phyloP scores from a whole-genome alignment of 805 yeast genomes.

The Yamadazyma olivae region DNA sequence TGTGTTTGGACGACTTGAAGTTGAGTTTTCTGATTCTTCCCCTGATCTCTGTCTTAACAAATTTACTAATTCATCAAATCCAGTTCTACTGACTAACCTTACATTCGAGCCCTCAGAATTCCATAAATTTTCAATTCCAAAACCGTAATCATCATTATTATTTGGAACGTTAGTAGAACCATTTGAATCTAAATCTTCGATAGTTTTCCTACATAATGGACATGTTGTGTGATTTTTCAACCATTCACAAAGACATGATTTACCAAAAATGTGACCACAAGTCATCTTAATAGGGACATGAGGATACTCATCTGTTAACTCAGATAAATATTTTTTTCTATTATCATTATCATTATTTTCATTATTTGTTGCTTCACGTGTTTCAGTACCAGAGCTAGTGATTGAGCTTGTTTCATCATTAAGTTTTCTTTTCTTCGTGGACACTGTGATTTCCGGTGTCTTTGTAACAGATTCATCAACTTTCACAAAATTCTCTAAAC shows the following conservation, averaged over 20 bases:
- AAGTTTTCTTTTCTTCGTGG: conserved; percentile 22
- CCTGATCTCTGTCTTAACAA: conserved; percentile 2
- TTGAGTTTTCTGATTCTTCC: background rate
- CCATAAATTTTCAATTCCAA: conserved; percentile 8
- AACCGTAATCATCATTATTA: background rate
- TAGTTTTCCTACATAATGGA: conserved; percentile 75
- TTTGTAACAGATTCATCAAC: conserved; percentile 14
- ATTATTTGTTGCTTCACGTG: background rate
- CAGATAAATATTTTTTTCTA: conserved; percentile 13
- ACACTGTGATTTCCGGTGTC: conserved; percentile 6
- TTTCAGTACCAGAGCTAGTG: background rate
- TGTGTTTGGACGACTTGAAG: background rate
- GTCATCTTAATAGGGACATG: conserved; percentile 77
- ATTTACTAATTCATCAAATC: conserved; percentile 7
- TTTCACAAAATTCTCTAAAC: conserved; percentile 49
- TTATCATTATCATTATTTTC: background rate
- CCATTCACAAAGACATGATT: conserved; percentile 85
- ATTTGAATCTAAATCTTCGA: conserved; percentile 17
- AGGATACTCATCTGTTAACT: conserved; percentile 12
- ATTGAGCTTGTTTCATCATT: conserved; percentile 7
- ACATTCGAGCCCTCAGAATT: conserved; percentile 8
- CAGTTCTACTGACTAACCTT: conserved; percentile 8
- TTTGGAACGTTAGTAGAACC: background rate
- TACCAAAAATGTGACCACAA: conserved; percentile 85
- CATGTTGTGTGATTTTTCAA: conserved; percentile 69